These are phyloP conservation scores for Chimonanthus praecox DNA, from an alignment of 164 flowering plant species.

Conservation along the genomic window DNA sequence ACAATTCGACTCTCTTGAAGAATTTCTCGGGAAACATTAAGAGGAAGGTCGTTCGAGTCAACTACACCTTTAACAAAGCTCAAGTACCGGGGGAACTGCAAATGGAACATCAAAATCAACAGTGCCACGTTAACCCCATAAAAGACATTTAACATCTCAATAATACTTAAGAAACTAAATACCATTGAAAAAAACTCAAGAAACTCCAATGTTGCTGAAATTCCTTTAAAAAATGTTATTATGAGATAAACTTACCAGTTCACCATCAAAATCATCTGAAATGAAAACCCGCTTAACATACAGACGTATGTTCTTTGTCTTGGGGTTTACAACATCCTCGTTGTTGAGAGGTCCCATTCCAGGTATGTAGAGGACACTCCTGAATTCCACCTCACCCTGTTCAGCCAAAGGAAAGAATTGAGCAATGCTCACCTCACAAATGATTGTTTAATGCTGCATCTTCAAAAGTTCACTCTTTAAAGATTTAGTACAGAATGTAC, in stretches of 20 bases:
- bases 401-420: constrained; percentile 3
- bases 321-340: constrained; percentile 76
- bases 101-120: constrained; percentile 8
- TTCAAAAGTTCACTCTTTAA: background rate
- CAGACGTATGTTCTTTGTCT: constrained; percentile 86
- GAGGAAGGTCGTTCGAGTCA: constrained; percentile 95
- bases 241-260: constrained; percentile 54
- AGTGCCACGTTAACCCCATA: background rate
- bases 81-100: constrained; percentile 95
- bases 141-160: background rate
- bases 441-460: background rate
- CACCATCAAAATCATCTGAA: constrained; percentile 99
- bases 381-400: constrained; percentile 98
- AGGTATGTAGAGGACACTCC: constrained; percentile 86
- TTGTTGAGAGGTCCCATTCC: constrained; percentile 95
- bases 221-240: no score
- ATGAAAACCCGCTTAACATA: constrained; percentile 96
- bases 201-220: background rate
- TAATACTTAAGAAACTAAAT: background rate
- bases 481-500: background rate
- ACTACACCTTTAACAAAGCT: constrained; percentile 98
- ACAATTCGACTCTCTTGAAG: constrained; percentile 99
- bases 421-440: constrained; percentile 1
- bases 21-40: constrained; percentile 93
- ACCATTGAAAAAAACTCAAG: background rate